Conservation (phyloP, 352 stramenopile species). For the Pythium brassicae region DNA sequence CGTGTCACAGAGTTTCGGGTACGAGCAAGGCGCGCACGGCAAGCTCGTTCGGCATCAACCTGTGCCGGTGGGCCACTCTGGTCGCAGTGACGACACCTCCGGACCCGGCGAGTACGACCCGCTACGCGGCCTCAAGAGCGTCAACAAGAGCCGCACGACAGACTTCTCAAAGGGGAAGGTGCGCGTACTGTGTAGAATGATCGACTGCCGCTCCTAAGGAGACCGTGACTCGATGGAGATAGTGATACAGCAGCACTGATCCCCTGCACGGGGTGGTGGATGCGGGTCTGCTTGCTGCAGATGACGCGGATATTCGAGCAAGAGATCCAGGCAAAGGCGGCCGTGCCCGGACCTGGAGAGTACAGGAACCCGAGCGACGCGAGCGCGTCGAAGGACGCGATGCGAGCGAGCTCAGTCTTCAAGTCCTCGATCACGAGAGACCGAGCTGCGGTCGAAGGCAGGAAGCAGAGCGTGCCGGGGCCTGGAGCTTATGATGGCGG, state of each 20-base stretch:
- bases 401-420: constrained; percentile 60
- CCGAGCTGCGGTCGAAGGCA: constrained; percentile 23
- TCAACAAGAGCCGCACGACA: constrained; percentile 55
- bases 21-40: constrained; percentile 65
- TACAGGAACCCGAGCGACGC: constrained; percentile 33
- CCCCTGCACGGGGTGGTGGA: neutral
- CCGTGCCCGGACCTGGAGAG: constrained; percentile 55
- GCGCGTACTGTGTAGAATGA: neutral
- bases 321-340: constrained; percentile 50
- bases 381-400: constrained; percentile 32
- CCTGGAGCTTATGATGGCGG: constrained; percentile 56
- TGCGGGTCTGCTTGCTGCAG: constrained; percentile 1
- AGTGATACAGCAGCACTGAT: neutral
- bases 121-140: constrained; percentile 54
- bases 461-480: constrained; percentile 45
- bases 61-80: constrained; percentile 43
- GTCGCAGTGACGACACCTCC: constrained; percentile 48
- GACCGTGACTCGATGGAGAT: neutral
- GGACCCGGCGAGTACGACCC: constrained; percentile 75
- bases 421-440: constrained; percentile 63
- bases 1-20: constrained; percentile 71
- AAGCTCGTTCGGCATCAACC: constrained; percentile 74
- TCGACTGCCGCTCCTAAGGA: neutral
- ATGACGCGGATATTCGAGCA: constrained; percentile 57
- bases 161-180: constrained; percentile 77